phyloP scores from a whole-genome alignment of 139 green algal genomes.

The Gonium pectorale region DNA sequence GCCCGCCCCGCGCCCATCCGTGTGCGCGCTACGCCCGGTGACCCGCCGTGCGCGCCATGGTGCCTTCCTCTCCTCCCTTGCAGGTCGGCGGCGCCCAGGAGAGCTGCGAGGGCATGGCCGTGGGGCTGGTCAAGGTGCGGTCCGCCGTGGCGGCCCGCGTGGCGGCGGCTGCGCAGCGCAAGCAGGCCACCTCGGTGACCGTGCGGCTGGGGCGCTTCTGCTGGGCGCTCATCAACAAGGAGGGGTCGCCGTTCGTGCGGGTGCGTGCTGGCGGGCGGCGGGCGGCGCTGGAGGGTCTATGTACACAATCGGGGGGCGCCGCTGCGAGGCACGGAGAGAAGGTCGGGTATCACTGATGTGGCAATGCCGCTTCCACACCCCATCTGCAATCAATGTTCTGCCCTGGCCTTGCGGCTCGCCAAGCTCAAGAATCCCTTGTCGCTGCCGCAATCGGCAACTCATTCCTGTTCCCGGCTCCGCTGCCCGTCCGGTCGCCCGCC shows the following conservation, averaged over 20 bases:
- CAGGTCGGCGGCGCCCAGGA: constrained; percentile 25
- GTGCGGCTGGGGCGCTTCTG: constrained; percentile 43
- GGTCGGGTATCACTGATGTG: too few relatives aligned
- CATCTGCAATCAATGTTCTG: too few relatives aligned
- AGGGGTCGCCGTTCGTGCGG: constrained; percentile 2
- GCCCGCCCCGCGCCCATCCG: too few relatives aligned
- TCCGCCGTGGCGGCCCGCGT: not conserved
- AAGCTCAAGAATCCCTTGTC: too few relatives aligned
- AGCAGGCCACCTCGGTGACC: constrained; percentile 30
- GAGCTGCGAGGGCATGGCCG: not conserved
- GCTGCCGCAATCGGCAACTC: too few relatives aligned
- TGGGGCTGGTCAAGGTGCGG: constrained; percentile 22
- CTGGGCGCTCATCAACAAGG: constrained; percentile 49
- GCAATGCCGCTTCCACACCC: too few relatives aligned
- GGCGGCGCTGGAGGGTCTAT: too few relatives aligned
- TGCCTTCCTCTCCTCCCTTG: not conserved
- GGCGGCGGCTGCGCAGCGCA: constrained; percentile 29
- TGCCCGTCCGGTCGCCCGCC: not conserved
- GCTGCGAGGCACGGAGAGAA: too few relatives aligned
- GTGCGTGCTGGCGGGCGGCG: too few relatives aligned
- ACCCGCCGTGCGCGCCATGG: not conserved
- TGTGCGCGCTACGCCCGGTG: too few relatives aligned
- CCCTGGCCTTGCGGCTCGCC: too few relatives aligned
- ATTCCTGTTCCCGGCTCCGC: not conserved
- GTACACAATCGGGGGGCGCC: too few relatives aligned